Evolutionary conservation across 164 flowering plant species (phyloP).

Genomic region (Buxus sempervirens): DNA sequence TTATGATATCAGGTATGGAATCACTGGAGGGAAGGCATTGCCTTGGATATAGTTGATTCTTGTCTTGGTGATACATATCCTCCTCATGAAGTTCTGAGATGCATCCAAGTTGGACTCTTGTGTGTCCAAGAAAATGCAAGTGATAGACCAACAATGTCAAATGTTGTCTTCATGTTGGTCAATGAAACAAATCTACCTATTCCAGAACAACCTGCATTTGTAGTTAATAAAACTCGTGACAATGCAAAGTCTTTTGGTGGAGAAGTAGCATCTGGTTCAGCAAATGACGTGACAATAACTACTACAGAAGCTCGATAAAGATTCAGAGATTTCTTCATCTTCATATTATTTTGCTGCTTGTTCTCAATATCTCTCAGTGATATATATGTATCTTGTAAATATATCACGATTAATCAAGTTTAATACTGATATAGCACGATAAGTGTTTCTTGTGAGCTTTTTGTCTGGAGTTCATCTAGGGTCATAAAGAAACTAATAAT

Average conservation of each 20-base stretch:
- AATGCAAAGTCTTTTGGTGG: neutral
- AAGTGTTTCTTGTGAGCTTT: too few relatives aligned
- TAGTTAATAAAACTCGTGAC: neutral
- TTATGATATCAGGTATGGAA: conserved; percentile 5
- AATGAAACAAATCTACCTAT: conserved; percentile 4
- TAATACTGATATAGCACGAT: too few relatives aligned
- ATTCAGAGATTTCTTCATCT: neutral
- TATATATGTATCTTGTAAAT: too few relatives aligned
- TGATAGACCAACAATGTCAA: conserved; percentile 6
- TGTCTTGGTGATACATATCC: neutral
- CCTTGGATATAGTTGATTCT: conserved; percentile 2
- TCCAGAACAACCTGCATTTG: conserved; percentile 1
- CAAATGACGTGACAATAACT: neutral
- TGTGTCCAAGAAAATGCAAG: neutral
- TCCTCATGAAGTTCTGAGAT: neutral
- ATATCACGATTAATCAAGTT: too few relatives aligned
- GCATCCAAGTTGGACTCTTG: conserved; percentile 3
- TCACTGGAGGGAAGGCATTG: neutral
- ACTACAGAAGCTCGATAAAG: neutral
- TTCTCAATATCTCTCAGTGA: too few relatives aligned
- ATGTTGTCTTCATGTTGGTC: conserved; percentile 3
- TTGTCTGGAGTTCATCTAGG: too few relatives aligned
- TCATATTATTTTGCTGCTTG: too few relatives aligned
- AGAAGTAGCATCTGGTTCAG: neutral
- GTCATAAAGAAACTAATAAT: too few relatives aligned